Base-by-base conservation (phyloP, 495 filamentous ascomycete genomes). In the Lentithecium fluviatile region DNA sequence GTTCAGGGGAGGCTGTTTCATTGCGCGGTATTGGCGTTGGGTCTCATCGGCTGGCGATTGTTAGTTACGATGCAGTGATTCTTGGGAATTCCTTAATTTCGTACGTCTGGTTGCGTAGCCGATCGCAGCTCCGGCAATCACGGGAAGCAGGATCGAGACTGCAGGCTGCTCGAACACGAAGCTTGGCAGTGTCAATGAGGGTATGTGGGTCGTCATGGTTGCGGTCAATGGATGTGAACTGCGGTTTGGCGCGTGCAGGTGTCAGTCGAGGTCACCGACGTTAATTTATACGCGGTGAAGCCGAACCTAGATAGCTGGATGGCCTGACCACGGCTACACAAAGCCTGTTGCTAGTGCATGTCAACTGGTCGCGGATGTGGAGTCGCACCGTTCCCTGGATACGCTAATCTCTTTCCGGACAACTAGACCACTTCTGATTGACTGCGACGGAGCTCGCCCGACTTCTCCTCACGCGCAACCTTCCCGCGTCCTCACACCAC, bases 1-100 rank as follows among this genome's bases (percentile, higher is more conserved):
- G 38, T 82, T 79, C 62, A 86, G 79, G 1, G 91, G 91, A 0
- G 93, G 93, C 71, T 96, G 89, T 54, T 83, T 84, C 46, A 95
- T 78, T 2, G 79, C 71, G 19, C 76, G 66, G 74, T 96, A 94
- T 45, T 77, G 83, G 45, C 76, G 73, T 64, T 86, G 79, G 21
- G 83, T 86, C 45, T 79, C 68, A 56, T 78, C 82, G 12, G 79
- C 81, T 83, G 67, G 57, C 57, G 6, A 6, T 20, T 6, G 13
- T 20, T n/a, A 48, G 56, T 21, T 25, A 54, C 24, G 15, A 32
- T 45, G 54, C 37, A n/a, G n/a, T 24, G 6, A 52, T 13, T 8
- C 20, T 13, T 13, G 2, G 15, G 3, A 3, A 43, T 43, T 2
- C 6, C 11, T 8, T 21, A 8, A 15, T 20, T 23, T 66, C 80